These are phyloP conservation scores for Plasmodium blacklocki DNA, from an alignment of 169 alveolate species.

Conservation along the genomic window DNA sequence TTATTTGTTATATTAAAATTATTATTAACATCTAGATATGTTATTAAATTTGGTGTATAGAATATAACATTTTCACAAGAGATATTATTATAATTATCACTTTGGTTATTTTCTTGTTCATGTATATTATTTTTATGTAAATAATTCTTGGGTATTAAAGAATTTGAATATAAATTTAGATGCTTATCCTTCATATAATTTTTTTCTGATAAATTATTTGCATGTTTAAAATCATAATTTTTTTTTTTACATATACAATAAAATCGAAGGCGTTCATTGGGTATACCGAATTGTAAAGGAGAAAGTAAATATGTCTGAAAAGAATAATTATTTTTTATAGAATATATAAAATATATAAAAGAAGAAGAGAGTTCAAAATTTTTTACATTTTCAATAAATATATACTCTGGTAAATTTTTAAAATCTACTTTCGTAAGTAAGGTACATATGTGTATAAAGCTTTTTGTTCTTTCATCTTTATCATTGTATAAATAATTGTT, in stretches of 20 bases:
- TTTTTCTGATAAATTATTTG: not conserved
- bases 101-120: no score
- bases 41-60: constrained; percentile 54
- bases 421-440: constrained; percentile 29
- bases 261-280: constrained; percentile 72
- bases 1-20: constrained; percentile 10
- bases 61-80: not conserved
- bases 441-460: constrained; percentile 63
- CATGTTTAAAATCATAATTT: not conserved
- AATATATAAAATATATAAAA: constrained; percentile 57
- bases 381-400: constrained; percentile 70
- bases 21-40: constrained; percentile 45
- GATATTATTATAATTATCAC: no score
- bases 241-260: constrained; percentile 67
- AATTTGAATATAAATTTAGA: constrained; percentile 15
- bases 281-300: constrained; percentile 69
- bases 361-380: constrained; percentile 62
- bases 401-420: constrained; percentile 56
- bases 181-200: not conserved
- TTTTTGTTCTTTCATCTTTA: constrained; percentile 44
- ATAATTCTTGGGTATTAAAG: constrained; percentile 35
- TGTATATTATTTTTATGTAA: not conserved
- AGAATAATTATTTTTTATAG: constrained; percentile 50
- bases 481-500: constrained; percentile 14
- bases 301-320: constrained; percentile 62